Evolutionary conservation across 2,329 filamentous ascomycete species (phyloP).

Genomic region (Blastomyces parvus): DNA sequence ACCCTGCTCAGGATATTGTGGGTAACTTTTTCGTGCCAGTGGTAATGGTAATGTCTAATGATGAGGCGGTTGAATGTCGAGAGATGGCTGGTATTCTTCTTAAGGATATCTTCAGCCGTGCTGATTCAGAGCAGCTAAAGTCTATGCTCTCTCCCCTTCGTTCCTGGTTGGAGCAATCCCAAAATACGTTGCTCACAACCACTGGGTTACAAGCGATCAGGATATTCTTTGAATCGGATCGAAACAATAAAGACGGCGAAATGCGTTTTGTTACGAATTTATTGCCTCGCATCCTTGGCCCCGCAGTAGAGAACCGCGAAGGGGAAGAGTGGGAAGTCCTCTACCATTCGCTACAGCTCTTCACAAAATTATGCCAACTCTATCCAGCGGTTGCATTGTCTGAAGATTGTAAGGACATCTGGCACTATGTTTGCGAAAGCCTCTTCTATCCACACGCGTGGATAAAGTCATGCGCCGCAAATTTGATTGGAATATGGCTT

Average conservation of each 20-base stretch:
- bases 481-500: slow-evolving; percentile 66
- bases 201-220: slow-evolving; percentile 72
- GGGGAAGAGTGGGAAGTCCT: slow-evolving; percentile 59
- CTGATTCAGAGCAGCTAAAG: slow-evolving; percentile 61
- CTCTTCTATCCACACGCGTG: slow-evolving; percentile 62
- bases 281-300: slow-evolving; percentile 47
- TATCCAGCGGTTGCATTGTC: slow-evolving; percentile 57
- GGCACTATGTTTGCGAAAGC: slow-evolving; percentile 58
- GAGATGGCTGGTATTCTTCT: slow-evolving; percentile 71
- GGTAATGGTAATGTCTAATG: slow-evolving; percentile 76
- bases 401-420: slow-evolving; percentile 53
- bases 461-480: slow-evolving; percentile 68
- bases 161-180: slow-evolving; percentile 65
- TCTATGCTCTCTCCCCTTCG: slow-evolving; percentile 63
- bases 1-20: slow-evolving; percentile 72
- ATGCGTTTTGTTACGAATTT: slow-evolving; percentile 48
- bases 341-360: slow-evolving; percentile 61
- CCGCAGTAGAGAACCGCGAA: slow-evolving; percentile 40
- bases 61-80: slow-evolving; percentile 76
- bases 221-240: slow-evolving; percentile 67
- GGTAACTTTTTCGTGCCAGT: slow-evolving; percentile 77
- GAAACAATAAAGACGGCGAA: slow-evolving; percentile 56
- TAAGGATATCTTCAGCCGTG: slow-evolving; percentile 68
- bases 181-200: slow-evolving; percentile 60
- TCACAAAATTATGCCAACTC: slow-evolving; percentile 57